Conservation (phyloP, 116 monocot species). For the Phalaenopsis hybrid region DNA sequence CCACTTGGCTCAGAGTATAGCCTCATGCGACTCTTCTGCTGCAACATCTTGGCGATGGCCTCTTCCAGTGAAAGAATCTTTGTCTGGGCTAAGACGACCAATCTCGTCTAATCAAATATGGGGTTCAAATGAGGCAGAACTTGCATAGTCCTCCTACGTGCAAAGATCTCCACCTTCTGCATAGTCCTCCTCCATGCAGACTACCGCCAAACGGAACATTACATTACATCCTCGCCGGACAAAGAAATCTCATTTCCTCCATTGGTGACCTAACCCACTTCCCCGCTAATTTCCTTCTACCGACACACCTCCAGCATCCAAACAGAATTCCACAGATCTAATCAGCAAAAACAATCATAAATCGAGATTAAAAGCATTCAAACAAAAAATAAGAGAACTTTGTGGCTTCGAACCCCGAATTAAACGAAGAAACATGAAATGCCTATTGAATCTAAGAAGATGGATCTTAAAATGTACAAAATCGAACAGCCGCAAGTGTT, state of each 20-base stretch:
- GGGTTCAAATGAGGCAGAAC: too few species aligned
- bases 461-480: not conserved
- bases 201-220: not conserved
- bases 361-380: not conserved
- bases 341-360: not conserved
- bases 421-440: not conserved
- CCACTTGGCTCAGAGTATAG: too few species aligned
- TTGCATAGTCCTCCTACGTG: too few species aligned
- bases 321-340: conserved; percentile 3
- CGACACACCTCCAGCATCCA: not conserved
- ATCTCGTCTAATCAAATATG: too few species aligned
- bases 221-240: not conserved
- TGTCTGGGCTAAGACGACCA: too few species aligned
- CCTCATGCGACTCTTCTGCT: too few species aligned
- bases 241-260: not conserved
- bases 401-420: not conserved
- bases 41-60: too few species aligned
- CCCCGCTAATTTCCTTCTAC: not conserved
- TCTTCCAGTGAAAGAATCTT: too few species aligned
- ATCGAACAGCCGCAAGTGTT: not conserved
- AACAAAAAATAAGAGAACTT: not conserved
- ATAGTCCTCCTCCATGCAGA: not conserved
- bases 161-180: too few species aligned
- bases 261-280: not conserved
- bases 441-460: not conserved